Evolutionary conservation across 2,329 filamentous ascomycete genomes (phyloP), one percentile per base, ranked within the genome.

Genomic region (Tolypocladium amazonense): DNA sequence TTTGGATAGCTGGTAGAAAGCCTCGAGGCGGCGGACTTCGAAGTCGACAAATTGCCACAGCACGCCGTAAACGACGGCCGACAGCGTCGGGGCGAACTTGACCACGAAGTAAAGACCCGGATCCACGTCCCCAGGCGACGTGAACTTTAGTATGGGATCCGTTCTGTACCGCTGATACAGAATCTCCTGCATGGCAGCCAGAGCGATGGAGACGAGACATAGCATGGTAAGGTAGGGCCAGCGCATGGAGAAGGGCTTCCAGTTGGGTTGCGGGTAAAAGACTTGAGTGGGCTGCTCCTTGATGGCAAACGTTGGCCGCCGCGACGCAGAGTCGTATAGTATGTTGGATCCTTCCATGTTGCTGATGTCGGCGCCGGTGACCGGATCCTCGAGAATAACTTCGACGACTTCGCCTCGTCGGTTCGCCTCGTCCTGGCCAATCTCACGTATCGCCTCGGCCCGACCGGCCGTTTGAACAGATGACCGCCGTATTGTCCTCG

Each of bases 31-130:
- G 67, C 82, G 84, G 2, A 88, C 83, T 64, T 88, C 85, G 61
- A 86, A 84, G 69, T 87, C 85, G 43, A 81, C 83, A 15, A 86
- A 77, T 70, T 88, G 84, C 85, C 85, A 88, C 45, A 88, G 68
- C 18, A 88, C 81, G 55, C 85, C 85, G 66, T 81, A 88, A 0
- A 78, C 73, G 50, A 88, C 85, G 37, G 84, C 80, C 4, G 84
- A 74, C 2, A 88, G 72, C 0, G 83, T 88, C 1, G 85, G 85
- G 12, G 81, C 70, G 66, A 87, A 88, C 69, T 86, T 87, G 73
- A 87, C 77, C 30, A 78, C 76, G 65, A 88, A 86, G 68, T 87
- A 88, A 3, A 78, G 66, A 30, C 73, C 73, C 0, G 79, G 72
- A 0, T 76, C 70, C 23, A 88, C 76, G 4, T 85, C 75, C 4